These are phyloP conservation scores for Elaeis oleifera DNA, from an alignment of 202 grass and related monocot genomes.

Conservation along the genomic window DNA sequence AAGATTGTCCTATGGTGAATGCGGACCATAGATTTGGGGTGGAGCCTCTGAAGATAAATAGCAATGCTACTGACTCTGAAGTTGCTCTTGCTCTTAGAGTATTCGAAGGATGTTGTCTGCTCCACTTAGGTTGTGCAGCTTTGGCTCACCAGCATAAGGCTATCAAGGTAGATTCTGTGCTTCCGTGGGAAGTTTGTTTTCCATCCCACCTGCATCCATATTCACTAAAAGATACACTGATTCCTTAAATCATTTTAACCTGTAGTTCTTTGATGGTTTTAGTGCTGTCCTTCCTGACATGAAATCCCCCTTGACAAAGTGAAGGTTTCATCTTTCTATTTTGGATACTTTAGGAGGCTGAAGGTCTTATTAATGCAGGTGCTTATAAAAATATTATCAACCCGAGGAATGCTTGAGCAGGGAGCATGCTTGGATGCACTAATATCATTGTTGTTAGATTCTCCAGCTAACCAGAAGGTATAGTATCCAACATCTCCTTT, in stretches of 20 bases:
- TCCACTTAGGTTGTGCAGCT: constrained; percentile 35
- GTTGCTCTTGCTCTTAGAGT: constrained; percentile 48
- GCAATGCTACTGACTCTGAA: constrained; percentile 45
- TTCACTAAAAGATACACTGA: no score
- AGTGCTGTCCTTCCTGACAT: no score
- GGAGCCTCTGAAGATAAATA: constrained; percentile 37
- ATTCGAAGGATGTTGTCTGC: constrained; percentile 49
- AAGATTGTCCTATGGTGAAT: constrained; percentile 18
- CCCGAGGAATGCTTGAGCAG: constrained; percentile 36
- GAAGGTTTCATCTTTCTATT: no score
- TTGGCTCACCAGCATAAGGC: constrained; percentile 39
- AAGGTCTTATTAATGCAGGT: constrained; percentile 19
- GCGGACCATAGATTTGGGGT: constrained; percentile 36
- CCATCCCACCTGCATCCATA: no score
- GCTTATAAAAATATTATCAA: constrained; percentile 37
- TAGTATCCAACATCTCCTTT: background rate
- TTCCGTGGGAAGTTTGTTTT: background rate
- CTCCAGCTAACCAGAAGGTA: constrained; percentile 37
- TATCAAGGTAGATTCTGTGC: constrained; percentile 35
- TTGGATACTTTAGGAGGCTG: no score
- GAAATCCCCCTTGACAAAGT: no score
- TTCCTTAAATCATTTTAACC: no score
- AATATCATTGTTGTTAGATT: constrained; percentile 39
- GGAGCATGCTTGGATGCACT: constrained; percentile 49
- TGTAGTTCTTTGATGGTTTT: no score